Base-by-base conservation (phyloP, 306 rosid species). In the Pterocarpus santalinus region DNA sequence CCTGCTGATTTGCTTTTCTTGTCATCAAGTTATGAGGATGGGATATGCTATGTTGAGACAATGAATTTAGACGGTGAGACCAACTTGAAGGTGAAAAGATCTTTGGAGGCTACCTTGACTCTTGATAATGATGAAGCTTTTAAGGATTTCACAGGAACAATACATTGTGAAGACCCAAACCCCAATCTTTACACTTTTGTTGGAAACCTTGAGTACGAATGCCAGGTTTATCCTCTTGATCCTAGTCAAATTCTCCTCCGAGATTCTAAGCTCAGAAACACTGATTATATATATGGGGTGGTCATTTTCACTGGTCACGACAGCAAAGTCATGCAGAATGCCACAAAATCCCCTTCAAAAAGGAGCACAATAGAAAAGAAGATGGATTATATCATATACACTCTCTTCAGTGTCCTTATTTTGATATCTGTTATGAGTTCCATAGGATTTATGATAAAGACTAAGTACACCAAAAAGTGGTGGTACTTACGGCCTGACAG, bases 21-120 rank as follows among this genome's bases (percentile, higher is more conserved):
- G 86, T 90, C 99, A 0, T 86, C 99, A 30, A 87, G 97, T 85
- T 94, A 96, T 73, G 99, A 90, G 83, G 99, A 96, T 65, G 99
- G 99, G 41, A 93, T 96, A 74, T 96, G 98, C 84, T 96, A 96
- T 76, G 99, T 93, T 75, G 99, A 96, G 90, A 96, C 99, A 8
- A 96, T 96, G 99, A 96, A 96, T 89, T 90, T 96, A 86, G 99
- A 96, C 77, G 99, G 99, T 15, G 98, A 96, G 86, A 96, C 98
- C 38, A 96, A 94, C 86, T 86, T 96, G 89, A 96, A 96, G 88
- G 90, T 93, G 66, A 96, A 96, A 88, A 90, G 99, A 86, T 89
- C 92, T 67, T 87, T 93, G 91, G 99, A 96, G 82, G 85, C 77
- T 65, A 93, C 99, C 76, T 82, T 88, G 72, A 63, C 85, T 12